Evolutionary conservation across 2,329 filamentous ascomycete genomes (phyloP).

Genomic region (Pseudonectria foliicola): DNA sequence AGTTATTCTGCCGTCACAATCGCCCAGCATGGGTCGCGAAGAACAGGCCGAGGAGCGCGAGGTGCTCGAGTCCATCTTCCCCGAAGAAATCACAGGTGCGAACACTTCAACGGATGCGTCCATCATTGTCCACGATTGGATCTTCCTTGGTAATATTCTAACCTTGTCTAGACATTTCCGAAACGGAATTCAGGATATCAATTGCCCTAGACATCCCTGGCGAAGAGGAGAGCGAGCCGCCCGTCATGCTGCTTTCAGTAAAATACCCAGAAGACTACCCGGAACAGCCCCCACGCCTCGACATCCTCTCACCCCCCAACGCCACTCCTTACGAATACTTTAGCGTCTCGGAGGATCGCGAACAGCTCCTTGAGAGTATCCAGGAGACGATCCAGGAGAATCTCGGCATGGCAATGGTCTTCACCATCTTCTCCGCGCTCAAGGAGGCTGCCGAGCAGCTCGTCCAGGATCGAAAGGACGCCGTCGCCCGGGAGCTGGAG

Average conservation of each 20-base stretch:
- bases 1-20: conserved; percentile 4
- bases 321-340: conserved; percentile 63
- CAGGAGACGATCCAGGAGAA: conserved; percentile 80
- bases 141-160: conserved; percentile 7
- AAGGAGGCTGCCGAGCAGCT: conserved; percentile 90
- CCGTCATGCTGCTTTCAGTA: conserved; percentile 74
- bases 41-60: conserved; percentile 95
- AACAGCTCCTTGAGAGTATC: conserved; percentile 62
- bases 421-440: conserved; percentile 77
- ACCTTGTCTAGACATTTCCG: conserved; percentile 64
- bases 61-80: conserved; percentile 96
- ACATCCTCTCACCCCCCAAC: conserved; percentile 69
- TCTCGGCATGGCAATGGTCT: conserved; percentile 95
- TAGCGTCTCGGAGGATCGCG: conserved; percentile 73
- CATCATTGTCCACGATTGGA: conserved; percentile 1
- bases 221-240: conserved; percentile 57
- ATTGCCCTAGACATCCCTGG: conserved; percentile 74
- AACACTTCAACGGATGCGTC: not conserved
- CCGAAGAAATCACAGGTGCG: conserved; percentile 88
- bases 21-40: conserved; percentile 56
- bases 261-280: conserved; percentile 88
- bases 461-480: conserved; percentile 65
- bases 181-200: conserved; percentile 79
- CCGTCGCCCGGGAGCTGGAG: conserved; percentile 50
- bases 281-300: conserved; percentile 75